phyloP scores from a whole-genome alignment of 768 basidiomycete genomes.

The Termitomyces sp. region DNA sequence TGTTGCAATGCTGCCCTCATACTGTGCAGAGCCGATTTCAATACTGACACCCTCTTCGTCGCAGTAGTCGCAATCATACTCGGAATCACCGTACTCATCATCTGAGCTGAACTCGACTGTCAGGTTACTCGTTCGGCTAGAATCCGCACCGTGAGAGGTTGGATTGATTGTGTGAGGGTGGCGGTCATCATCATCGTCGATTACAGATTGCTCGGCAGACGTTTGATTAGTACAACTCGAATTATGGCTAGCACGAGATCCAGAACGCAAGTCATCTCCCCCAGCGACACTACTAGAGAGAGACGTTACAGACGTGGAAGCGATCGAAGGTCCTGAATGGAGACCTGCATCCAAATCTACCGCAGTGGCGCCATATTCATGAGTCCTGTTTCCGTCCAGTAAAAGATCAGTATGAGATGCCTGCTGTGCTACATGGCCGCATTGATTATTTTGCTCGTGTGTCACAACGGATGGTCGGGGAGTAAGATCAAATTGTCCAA shows the following conservation, averaged over 20 bases:
- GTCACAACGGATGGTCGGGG: conserved; percentile 45
- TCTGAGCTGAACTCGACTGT: conserved; percentile 41
- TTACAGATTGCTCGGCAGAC: conserved; percentile 30
- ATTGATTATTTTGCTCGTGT: conserved; percentile 17
- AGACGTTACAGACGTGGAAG: conserved; percentile 42
- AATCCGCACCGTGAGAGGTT: conserved; percentile 22
- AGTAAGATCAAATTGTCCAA: conserved; percentile 35
- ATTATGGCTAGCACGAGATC: conserved; percentile 22
- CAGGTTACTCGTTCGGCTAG: conserved; percentile 21
- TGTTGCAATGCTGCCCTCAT: conserved; percentile 24
- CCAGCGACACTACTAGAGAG: conserved; percentile 25
- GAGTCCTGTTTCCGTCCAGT: conserved; percentile 3
- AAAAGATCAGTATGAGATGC: conserved; percentile 2
- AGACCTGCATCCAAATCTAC: conserved; percentile 37
- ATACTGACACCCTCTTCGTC: conserved; percentile 33
- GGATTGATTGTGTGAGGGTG: conserved; percentile 16
- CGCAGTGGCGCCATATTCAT: conserved; percentile 8
- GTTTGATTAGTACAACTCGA: conserved; percentile 30
- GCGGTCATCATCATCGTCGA: conserved; percentile 33
- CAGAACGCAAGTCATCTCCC: conserved; percentile 25
- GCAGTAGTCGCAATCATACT: conserved; percentile 28
- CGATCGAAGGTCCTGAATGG: conserved; percentile 40
- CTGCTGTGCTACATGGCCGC: conserved; percentile 28
- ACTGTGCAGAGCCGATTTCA: conserved; percentile 34
- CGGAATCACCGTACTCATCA: conserved; percentile 39